Evolutionary conservation across 2,329 filamentous ascomycete genomes (phyloP).

Genomic region (Aspergillus melleus): DNA sequence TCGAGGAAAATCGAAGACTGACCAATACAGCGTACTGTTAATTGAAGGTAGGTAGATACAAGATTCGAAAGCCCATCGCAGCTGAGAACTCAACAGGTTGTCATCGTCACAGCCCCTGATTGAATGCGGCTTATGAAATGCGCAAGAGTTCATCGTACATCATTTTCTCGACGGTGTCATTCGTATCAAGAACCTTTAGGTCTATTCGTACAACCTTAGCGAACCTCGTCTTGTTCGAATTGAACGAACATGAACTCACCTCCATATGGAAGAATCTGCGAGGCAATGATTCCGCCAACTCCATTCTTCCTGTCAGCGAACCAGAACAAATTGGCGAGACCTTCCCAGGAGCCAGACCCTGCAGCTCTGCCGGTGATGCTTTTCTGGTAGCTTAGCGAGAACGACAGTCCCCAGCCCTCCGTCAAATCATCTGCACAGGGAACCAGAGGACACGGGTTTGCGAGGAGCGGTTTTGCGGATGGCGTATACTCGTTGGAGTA

Average conservation of each 20-base stretch:
- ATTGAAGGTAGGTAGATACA: too few species aligned
- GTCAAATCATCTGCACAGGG: slow-evolving; percentile 48
- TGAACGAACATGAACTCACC: neutral
- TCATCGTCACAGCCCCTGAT: too few species aligned
- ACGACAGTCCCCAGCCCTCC: slow-evolving; percentile 66
- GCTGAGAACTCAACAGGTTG: too few species aligned
- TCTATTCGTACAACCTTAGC: neutral
- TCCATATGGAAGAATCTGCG: slow-evolving; percentile 53
- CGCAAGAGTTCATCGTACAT: neutral
- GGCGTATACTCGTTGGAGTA: slow-evolving; percentile 51
- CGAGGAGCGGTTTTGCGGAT: slow-evolving; percentile 44
- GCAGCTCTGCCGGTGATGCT: slow-evolving; percentile 51
- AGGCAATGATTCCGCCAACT: slow-evolving; percentile 53
- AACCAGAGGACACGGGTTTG: slow-evolving; percentile 54
- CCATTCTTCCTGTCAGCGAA: slow-evolving; percentile 60
- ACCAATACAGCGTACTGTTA: too few species aligned
- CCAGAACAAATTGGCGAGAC: slow-evolving; percentile 59
- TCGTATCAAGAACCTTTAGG: neutral
- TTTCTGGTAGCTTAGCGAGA: slow-evolving; percentile 46
- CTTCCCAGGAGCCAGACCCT: slow-evolving; percentile 54
- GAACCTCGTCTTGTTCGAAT: rapidly evolving
- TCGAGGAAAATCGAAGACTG: too few species aligned
- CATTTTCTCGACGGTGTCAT: neutral
- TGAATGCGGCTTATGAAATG: neutral
- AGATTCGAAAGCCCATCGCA: too few species aligned